Percentiles rank a stretch among this genome's conserved stretches.
These are phyloP conservation scores for Fonsecaea nubica DNA, from an alignment of 2,329 filamentous ascomycete genomes.

Conservation along the genomic window DNA sequence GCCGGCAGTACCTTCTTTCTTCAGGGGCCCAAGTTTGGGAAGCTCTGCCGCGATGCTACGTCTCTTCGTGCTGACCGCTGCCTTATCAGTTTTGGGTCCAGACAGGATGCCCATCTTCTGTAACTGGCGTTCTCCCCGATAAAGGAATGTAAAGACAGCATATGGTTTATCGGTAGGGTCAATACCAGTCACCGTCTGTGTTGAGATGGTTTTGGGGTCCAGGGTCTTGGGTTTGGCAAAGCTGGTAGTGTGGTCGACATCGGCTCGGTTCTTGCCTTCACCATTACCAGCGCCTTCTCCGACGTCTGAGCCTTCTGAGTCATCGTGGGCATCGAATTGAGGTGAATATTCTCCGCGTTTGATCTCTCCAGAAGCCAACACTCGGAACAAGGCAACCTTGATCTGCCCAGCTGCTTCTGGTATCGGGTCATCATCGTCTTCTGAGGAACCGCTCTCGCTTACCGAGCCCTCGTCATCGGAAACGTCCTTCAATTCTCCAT, in stretches of 20 bases:
- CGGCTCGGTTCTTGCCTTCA: slow-evolving; percentile 71
- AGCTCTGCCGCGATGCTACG: slow-evolving; percentile 86
- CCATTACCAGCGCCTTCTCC: slow-evolving; percentile 57
- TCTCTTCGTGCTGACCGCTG: slow-evolving; percentile 71
- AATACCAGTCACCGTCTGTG: slow-evolving; percentile 95
- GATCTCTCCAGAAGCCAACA: slow-evolving; percentile 93
- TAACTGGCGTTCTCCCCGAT: slow-evolving; percentile 91
- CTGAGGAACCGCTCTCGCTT: slow-evolving; percentile 69
- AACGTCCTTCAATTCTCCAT: slow-evolving; percentile 74
- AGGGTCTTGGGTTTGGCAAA: slow-evolving; percentile 96
- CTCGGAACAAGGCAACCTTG: slow-evolving; percentile 95
- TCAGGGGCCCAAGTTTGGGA: slow-evolving; percentile 80
- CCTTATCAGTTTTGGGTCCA: slow-evolving; percentile 68
- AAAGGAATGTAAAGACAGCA: slow-evolving; percentile 96
- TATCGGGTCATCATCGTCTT: slow-evolving; percentile 80
- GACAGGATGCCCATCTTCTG: slow-evolving; percentile 93
- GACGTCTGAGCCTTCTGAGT: slow-evolving; percentile 70
- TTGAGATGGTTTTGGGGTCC: slow-evolving; percentile 96
- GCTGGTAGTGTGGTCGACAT: slow-evolving; percentile 95
- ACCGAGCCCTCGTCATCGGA: slow-evolving; percentile 72
- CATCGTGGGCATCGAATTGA: slow-evolving; percentile 95
- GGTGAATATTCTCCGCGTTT: slow-evolving; percentile 98
- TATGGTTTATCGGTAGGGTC: slow-evolving; percentile 96
- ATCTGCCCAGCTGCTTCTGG: slow-evolving; percentile 97
- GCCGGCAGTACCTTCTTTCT: slow-evolving; percentile 84